A percentile compares a stretch with the other conserved stretches of the same genome.
These are phyloP conservation scores for Ganoderma lucidum DNA, from an alignment of 1,284 basidiomycete species.

Conservation along the genomic window DNA sequence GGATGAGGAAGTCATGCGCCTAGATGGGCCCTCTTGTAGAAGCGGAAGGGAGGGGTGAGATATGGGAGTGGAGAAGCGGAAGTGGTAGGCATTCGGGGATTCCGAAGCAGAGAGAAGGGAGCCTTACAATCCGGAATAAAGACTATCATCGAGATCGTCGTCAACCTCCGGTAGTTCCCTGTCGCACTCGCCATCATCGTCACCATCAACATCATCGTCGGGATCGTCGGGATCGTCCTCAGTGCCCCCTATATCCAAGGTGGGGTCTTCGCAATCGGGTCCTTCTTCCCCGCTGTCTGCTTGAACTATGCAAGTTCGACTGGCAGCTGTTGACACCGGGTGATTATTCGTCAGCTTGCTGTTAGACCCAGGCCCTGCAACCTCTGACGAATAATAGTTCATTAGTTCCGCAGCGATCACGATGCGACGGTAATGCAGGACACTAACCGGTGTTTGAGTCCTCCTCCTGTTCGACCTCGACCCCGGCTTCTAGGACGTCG, in stretches of 20 bases:
- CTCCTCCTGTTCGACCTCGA: background rate
- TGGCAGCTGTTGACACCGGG: too few relatives aligned
- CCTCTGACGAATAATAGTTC: background rate
- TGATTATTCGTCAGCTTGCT: background rate
- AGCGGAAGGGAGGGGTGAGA: too few relatives aligned
- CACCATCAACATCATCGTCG: background rate
- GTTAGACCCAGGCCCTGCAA: background rate
- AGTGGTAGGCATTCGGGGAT: too few relatives aligned
- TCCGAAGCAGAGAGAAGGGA: background rate
- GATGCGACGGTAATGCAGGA: background rate
- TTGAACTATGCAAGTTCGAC: too few relatives aligned
- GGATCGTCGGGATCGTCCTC: background rate
- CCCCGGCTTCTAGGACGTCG: background rate
- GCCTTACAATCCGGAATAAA: background rate
- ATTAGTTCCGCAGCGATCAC: background rate
- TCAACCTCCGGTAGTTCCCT: background rate
- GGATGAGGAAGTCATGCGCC: too few relatives aligned
- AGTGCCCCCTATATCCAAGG: background rate
- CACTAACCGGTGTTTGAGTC: background rate
- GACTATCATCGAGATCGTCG: background rate
- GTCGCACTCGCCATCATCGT: background rate
- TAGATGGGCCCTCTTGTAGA: too few relatives aligned
- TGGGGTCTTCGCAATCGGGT: background rate
- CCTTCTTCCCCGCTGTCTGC: too few relatives aligned
- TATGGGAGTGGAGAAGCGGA: too few relatives aligned